These are phyloP conservation scores for Fusarium sp. DNA, from an alignment of 2,329 filamentous ascomycete genomes.

Conservation along the genomic window DNA sequence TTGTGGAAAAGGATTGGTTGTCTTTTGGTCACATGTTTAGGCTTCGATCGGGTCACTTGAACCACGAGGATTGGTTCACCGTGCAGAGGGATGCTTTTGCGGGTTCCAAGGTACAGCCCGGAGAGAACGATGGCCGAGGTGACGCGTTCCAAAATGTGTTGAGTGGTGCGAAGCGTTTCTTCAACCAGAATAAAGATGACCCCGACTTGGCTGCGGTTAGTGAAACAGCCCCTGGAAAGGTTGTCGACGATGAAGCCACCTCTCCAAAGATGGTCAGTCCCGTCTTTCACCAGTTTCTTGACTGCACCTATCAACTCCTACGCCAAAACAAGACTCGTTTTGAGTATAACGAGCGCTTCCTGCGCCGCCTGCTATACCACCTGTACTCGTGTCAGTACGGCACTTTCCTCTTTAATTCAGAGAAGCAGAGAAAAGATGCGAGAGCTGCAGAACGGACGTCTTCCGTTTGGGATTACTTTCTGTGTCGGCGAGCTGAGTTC, in stretches of 20 bases:
- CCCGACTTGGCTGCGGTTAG: slow-evolving; percentile 68
- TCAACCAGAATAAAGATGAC: slow-evolving; percentile 72
- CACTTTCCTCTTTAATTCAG: slow-evolving; percentile 94
- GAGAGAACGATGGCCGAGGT: slow-evolving; percentile 67
- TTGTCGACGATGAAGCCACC: slow-evolving; percentile 71
- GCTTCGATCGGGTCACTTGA: slow-evolving; percentile 86
- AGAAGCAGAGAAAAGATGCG: slow-evolving; percentile 83
- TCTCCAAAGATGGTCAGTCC: slow-evolving; percentile 91
- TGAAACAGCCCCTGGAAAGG: slow-evolving; percentile 51
- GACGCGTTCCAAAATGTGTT: slow-evolving; percentile 89
- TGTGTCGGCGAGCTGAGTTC: slow-evolving; percentile 83
- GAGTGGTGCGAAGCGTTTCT: slow-evolving; percentile 90
- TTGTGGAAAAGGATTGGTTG: slow-evolving; percentile 97
- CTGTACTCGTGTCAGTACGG: slow-evolving; percentile 96
- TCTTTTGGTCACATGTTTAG: slow-evolving; percentile 99
- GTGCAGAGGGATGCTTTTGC: slow-evolving; percentile 83
- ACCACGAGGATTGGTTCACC: slow-evolving; percentile 93
- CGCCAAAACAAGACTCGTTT: slow-evolving; percentile 88
- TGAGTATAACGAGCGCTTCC: slow-evolving; percentile 95
- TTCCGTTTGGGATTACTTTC: slow-evolving; percentile 96
- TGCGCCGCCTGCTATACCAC: slow-evolving; percentile 89
- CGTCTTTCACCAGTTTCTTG: slow-evolving; percentile 97
- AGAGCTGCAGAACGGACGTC: slow-evolving; percentile 75
- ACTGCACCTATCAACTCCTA: slow-evolving; percentile 90
- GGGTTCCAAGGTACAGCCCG: slow-evolving; percentile 69